Base-by-base conservation (phyloP, 108 stramenopile genomes). In the Fragilariopsis cylindrus region DNA sequence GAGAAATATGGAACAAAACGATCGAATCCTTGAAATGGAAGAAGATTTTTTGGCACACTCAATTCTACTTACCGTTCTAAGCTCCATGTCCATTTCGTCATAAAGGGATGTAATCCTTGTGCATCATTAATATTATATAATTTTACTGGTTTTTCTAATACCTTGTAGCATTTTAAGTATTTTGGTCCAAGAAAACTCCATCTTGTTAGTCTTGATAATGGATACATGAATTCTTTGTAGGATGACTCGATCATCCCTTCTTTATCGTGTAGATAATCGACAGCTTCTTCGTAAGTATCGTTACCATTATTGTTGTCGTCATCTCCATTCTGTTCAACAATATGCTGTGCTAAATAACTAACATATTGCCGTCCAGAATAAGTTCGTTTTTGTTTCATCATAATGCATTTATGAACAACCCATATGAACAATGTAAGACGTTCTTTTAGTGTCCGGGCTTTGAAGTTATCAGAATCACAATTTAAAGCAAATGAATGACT, bases 81-180 rank as follows among this genome's bases (percentile, higher is more conserved):
- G 30, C 70, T 60, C 87, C 88, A 93, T 77, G 76, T 70, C 66
- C 48, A 64, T 49, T 74, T 80, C 3, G 90, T 91, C 56, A 88
- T 58, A 66, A 85, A 84, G 0, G 90, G 87, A 4, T 74, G 75
- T 42, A 77, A 70, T 55, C 81, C 87, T 49, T 57, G 84, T 11
- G 86, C 74, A 69, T 90, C 90, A 9, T 85, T 77, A 1, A 81
- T 62, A 2, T 74, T 82, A 48, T 76, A 83, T 19, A 86, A 19
- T 91, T 77, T 16, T 76, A 46, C 16, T 21, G 44, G 3, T 87
- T 55, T 50, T 45, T 80, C 9, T 19, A 56, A 56, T 19, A 56
- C 55, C 55, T 0, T 56, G 0, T 19, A 56, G 11, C 7, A 56
- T n/a, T 56, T n/a, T 11, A 9, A 56, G 11, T 5, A 56, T n/a